Conservation (phyloP, 305 asterid species). For the Rubia balearica region DNA sequence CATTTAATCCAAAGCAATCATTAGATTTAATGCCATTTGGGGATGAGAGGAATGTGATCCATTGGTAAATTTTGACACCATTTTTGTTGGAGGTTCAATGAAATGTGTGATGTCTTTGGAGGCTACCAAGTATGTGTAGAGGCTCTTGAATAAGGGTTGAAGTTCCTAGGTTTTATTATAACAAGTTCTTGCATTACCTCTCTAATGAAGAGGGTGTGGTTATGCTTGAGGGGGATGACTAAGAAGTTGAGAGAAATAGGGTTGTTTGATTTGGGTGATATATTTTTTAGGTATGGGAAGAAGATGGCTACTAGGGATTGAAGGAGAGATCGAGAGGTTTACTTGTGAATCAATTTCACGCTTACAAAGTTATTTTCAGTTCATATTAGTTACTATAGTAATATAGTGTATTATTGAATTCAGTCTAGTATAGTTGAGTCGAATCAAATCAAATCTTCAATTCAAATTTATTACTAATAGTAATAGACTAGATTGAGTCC, state of each 20-base stretch:
- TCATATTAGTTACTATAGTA: too few relatives aligned
- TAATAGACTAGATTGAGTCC: too few relatives aligned
- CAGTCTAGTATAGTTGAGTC: background rate
- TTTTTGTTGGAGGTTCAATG: slow-evolving; percentile 83
- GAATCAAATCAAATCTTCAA: too few relatives aligned
- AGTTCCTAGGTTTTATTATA: slow-evolving; percentile 88
- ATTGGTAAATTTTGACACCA: slow-evolving; percentile 79
- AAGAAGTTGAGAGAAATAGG: slow-evolving; percentile 80
- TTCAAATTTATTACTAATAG: too few relatives aligned
- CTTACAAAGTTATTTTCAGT: too few relatives aligned
- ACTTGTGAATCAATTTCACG: background rate
- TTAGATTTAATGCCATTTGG: slow-evolving; percentile 8
- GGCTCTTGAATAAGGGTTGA: slow-evolving; percentile 50
- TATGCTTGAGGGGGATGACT: slow-evolving; percentile 74
- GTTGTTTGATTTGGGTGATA: slow-evolving; percentile 73
- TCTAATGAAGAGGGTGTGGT: slow-evolving; percentile 76
- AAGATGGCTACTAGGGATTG: slow-evolving; percentile 87
- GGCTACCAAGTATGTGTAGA: slow-evolving; percentile 73
- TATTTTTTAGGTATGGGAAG: slow-evolving; percentile 65
- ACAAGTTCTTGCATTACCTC: slow-evolving; percentile 64
- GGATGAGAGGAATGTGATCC: slow-evolving; percentile 87
- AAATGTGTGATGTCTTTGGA: slow-evolving; percentile 65
- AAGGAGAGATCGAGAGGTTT: slow-evolving; percentile 45
- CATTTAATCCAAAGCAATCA: too few relatives aligned
- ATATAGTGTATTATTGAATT: too few relatives aligned